Evolutionary conservation across 2,329 filamentous ascomycete genomes (phyloP).

Genomic region (Sarocladium oryzae): DNA sequence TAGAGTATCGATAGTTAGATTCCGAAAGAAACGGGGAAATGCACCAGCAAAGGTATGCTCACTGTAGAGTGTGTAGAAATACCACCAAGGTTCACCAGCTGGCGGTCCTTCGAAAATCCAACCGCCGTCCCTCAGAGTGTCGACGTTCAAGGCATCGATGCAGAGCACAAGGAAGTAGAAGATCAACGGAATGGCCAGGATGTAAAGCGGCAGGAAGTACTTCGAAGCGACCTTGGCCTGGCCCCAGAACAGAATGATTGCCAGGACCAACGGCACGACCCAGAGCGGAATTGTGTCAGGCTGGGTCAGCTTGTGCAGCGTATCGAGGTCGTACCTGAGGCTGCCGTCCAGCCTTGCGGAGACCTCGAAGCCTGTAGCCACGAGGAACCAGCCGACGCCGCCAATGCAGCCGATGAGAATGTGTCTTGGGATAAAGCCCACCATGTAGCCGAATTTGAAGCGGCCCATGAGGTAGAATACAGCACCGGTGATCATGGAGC

Average conservation of each 20-base stretch:
- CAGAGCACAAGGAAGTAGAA: slow-evolving; percentile 74
- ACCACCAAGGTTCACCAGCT: slow-evolving; percentile 87
- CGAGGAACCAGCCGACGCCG: slow-evolving; percentile 90
- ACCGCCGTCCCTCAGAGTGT: slow-evolving; percentile 61
- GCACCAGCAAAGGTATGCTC: no score
- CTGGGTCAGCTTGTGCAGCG: slow-evolving; percentile 66
- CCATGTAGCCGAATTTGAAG: slow-evolving; percentile 82
- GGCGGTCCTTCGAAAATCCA: slow-evolving; percentile 91
- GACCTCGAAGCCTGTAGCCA: slow-evolving; percentile 88
- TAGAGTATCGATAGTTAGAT: no score
- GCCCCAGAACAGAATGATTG: slow-evolving; percentile 67
- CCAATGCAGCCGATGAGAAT: slow-evolving; percentile 97
- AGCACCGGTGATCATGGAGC: slow-evolving; percentile 81
- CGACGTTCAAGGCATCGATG: slow-evolving; percentile 60
- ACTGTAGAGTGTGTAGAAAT: slow-evolving; percentile 95
- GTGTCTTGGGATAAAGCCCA: slow-evolving; percentile 93
- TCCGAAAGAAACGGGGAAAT: no score
- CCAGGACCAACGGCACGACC: slow-evolving; percentile 71
- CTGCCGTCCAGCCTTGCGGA: slow-evolving; percentile 82
- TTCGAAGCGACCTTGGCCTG: slow-evolving; percentile 74
- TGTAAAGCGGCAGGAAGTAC: slow-evolving; percentile 81
- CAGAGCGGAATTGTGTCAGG: slow-evolving; percentile 74
- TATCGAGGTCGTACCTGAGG: slow-evolving; percentile 72
- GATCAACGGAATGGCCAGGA: slow-evolving; percentile 66
- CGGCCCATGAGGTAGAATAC: slow-evolving; percentile 89